These are phyloP conservation scores for Dioscorea cayenensis DNA, from an alignment of 116 monocot species.

Conservation along the genomic window DNA sequence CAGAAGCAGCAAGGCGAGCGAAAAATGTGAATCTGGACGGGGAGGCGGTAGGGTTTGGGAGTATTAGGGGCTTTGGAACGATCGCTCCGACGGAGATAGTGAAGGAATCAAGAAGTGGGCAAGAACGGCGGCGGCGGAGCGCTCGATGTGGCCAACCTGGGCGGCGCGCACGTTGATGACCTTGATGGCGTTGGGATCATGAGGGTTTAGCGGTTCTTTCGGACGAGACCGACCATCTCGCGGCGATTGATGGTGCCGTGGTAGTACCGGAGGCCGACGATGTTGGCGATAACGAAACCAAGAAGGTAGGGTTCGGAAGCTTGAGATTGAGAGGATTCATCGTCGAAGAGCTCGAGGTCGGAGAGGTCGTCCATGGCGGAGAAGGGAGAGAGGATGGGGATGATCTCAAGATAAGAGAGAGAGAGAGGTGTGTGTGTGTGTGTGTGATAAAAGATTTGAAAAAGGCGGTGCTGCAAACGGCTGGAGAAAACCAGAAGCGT, in stretches of 20 bases:
- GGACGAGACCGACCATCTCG: constrained; percentile 73
- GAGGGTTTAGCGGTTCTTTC: constrained; percentile 75
- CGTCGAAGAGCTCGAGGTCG: background rate
- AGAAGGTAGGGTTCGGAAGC: constrained; percentile 37
- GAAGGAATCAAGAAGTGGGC: constrained; percentile 65
- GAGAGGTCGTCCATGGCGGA: background rate
- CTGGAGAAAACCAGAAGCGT: too few relatives aligned
- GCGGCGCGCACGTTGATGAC: constrained; percentile 69
- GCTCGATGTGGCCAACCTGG: constrained; percentile 87
- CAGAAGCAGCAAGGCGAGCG: constrained; percentile 35
- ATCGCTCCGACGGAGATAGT: constrained; percentile 57
- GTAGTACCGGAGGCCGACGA: constrained; percentile 87
- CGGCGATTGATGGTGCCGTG: constrained; percentile 64
- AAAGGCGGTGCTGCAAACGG: background rate
- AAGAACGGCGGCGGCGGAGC: constrained; percentile 51
- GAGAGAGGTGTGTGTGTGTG: too few relatives aligned
- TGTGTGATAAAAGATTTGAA: background rate
- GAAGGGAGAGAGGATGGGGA: background rate
- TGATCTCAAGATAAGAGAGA: background rate
- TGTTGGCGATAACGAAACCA: constrained; percentile 84
- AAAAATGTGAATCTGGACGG: constrained; percentile 90
- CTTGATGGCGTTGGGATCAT: constrained; percentile 80
- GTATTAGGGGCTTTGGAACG: constrained; percentile 70
- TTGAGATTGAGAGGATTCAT: background rate
- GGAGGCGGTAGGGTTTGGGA: constrained; percentile 44